Base-by-base conservation (phyloP, 306 rosid species). In the Ochetophila trinervis region DNA sequence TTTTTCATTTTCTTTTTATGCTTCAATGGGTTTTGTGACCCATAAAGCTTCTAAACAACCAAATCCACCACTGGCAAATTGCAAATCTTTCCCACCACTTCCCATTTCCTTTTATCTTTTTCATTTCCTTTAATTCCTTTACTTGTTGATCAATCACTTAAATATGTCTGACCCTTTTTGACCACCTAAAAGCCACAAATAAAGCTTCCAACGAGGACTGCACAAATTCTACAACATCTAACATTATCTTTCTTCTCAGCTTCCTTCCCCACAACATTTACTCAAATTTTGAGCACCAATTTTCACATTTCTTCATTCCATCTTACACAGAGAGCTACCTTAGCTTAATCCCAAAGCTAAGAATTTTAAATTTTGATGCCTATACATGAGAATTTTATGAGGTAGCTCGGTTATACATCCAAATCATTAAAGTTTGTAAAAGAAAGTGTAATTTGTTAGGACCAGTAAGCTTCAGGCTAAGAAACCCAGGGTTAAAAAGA, bases 31-130 rank as follows among this genome's bases (percentile, higher is more conserved):
- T 5, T 52, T 36, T 36, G 71, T 50, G 51, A 49, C 62, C 61
- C 61, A 21, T 16, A 55, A 64, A 50, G 19, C 50, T 37, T n/a
- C n/a, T 57, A 6, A 59, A 42, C 68, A n/a, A 72, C 69, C 6
- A 14, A 60, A 12, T 63, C 60, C 71, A 74, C 72, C 72, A 73
- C 66, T 77, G 53, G 57, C 80, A 76, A 80, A 64, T 53, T 62
- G 63, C 62, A 27, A 47, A 60, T 58, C 65, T 48, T 53, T 53
- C 69, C 74, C 49, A 27, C 63, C 53, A 42, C 47, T 24, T 48
- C 59, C 20, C 71, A 22, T 44, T 6, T 61, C 30, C 62, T 63
- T 35, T 18, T n/a, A 8, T 50, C 63, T 54, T 15, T 34, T 16
- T 32, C 4, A 21, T 57, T 62, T 16, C 60, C 36, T 13, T 62